Percentiles rank a stretch among this genome's conserved stretches.
phyloP scores from a whole-genome alignment of 164 flowering plant genomes.

The Aristolochia contorta region DNA sequence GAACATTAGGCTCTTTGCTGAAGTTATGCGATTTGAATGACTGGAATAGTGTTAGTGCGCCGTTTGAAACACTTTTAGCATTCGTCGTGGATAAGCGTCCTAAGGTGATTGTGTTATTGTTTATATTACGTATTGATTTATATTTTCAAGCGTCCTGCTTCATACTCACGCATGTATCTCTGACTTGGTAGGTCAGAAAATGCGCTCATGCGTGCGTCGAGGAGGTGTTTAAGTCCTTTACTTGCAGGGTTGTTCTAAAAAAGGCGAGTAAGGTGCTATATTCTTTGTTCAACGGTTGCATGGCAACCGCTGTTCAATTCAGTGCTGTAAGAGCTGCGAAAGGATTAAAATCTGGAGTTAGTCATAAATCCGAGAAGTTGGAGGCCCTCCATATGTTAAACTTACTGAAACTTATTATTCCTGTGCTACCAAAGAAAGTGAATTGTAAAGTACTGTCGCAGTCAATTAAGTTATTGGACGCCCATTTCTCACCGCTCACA shows the following conservation, averaged over 20 bases:
- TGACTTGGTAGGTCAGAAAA: conserved; percentile 45
- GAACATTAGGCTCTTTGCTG: conserved; percentile 53
- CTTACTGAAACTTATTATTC: conserved; percentile 37
- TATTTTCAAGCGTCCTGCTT: background rate
- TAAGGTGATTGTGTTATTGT: conserved; percentile 43
- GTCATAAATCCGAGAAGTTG: conserved; percentile 31
- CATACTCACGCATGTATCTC: background rate
- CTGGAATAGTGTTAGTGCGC: conserved; percentile 45
- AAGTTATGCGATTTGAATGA: conserved; percentile 52
- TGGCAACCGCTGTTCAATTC: conserved; percentile 34
- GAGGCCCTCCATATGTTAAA: conserved; percentile 64
- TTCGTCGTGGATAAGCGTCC: conserved; percentile 78
- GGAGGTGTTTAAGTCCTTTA: conserved; percentile 43
- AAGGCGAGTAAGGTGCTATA: conserved; percentile 49
- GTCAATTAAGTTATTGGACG: conserved; percentile 27
- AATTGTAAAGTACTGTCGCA: conserved; percentile 26
- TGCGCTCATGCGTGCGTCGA: conserved; percentile 62
- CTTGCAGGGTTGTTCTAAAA: conserved; percentile 23
- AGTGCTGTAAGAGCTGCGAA: conserved; percentile 15
- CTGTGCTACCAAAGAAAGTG: conserved; percentile 40
- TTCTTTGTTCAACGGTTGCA: conserved; percentile 29
- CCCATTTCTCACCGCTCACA: conserved; percentile 42
- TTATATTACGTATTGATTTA: background rate
- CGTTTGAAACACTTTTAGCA: conserved; percentile 38
- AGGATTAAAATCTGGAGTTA: conserved; percentile 27